Percentiles rank a stretch among this genome's conserved stretches.
Conservation (phyloP, 2,329 filamentous ascomycete genomes). For the Albifimbria verrucaria region DNA sequence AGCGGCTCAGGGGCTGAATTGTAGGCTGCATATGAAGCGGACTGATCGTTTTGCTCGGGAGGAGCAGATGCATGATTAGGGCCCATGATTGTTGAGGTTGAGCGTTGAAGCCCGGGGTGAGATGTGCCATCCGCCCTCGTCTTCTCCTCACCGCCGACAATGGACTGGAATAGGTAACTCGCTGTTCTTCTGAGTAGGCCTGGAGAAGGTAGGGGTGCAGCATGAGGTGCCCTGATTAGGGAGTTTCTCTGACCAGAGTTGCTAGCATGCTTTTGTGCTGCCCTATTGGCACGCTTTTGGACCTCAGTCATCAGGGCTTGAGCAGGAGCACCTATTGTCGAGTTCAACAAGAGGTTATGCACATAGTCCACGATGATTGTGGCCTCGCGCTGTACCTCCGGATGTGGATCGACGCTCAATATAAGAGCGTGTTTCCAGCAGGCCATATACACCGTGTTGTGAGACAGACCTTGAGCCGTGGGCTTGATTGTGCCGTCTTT, state of each 20-base stretch:
- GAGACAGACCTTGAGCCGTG: constrained; percentile 60
- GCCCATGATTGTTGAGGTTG: constrained; percentile 29
- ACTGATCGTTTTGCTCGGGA: constrained; percentile 71
- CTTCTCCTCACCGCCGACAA: constrained; percentile 49
- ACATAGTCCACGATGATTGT: constrained; percentile 83
- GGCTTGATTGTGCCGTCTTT: constrained; percentile 56
- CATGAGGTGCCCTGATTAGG: constrained; percentile 31
- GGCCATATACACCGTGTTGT: constrained; percentile 87
- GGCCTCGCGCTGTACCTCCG: constrained; percentile 85
- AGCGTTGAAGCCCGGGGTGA: constrained; percentile 22
- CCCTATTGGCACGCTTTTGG: constrained; percentile 44
- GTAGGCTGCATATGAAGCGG: constrained; percentile 66
- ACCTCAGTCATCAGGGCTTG: constrained; percentile 75
- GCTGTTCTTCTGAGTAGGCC: constrained; percentile 62
- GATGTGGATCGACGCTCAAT: constrained; percentile 89
- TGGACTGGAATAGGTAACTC: constrained; percentile 59
- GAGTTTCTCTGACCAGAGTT: constrained; percentile 41
- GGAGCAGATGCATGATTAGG: constrained; percentile 48
- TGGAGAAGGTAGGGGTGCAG: constrained; percentile 49
- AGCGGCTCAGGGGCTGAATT: constrained; percentile 72
- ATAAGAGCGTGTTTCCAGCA: constrained; percentile 93
- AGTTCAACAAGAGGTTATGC: constrained; percentile 73
- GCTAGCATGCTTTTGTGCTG: constrained; percentile 41
- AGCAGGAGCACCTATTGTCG: constrained; percentile 67
- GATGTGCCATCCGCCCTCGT: constrained; percentile 29